Evolutionary conservation across 2,329 filamentous ascomycete genomes (phyloP).

Genomic region (Monosporascus sp.): DNA sequence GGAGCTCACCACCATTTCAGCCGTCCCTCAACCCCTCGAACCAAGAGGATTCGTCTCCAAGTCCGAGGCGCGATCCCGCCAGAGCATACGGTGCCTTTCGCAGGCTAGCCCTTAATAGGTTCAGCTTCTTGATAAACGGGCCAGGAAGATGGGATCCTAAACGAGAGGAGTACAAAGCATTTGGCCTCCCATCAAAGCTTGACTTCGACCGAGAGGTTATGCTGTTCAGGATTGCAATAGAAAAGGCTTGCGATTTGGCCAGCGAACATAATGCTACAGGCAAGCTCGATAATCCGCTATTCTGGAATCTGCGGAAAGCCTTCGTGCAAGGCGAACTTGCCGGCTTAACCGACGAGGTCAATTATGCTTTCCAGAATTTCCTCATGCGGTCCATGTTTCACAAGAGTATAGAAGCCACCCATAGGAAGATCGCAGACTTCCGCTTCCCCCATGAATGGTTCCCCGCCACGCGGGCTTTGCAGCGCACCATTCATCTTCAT

Average conservation of each 20-base stretch:
- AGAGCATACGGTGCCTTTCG: constrained; percentile 20
- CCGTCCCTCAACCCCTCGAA: too few species aligned
- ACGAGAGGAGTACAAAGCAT: constrained; percentile 23
- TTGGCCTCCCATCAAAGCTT: constrained; percentile 32
- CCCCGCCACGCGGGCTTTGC: constrained; percentile 72
- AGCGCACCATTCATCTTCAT: constrained; percentile 83
- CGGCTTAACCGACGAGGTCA: constrained; percentile 54
- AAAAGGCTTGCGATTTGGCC: constrained; percentile 41
- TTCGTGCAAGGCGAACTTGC: constrained; percentile 49
- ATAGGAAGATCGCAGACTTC: constrained; percentile 69
- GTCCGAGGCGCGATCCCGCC: not conserved
- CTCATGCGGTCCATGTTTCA: constrained; percentile 55
- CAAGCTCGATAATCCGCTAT: constrained; percentile 46
- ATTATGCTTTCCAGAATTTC: constrained; percentile 64
- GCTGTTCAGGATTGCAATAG: constrained; percentile 41
- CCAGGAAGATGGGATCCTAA: constrained; percentile 20
- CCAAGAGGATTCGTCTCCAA: too few species aligned
- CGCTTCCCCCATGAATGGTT: constrained; percentile 93
- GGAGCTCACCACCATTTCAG: too few species aligned
- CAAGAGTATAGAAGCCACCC: constrained; percentile 49
- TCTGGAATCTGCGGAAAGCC: constrained; percentile 53
- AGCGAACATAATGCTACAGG: constrained; percentile 28
- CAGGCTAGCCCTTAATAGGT: constrained; percentile 21
- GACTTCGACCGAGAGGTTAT: constrained; percentile 40
- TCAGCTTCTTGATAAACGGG: constrained; percentile 29